A percentile compares a stretch with the other conserved stretches of the same genome.
Evolutionary conservation across 2,329 filamentous ascomycete genomes (phyloP).

Genomic region (Exophiala sp.): DNA sequence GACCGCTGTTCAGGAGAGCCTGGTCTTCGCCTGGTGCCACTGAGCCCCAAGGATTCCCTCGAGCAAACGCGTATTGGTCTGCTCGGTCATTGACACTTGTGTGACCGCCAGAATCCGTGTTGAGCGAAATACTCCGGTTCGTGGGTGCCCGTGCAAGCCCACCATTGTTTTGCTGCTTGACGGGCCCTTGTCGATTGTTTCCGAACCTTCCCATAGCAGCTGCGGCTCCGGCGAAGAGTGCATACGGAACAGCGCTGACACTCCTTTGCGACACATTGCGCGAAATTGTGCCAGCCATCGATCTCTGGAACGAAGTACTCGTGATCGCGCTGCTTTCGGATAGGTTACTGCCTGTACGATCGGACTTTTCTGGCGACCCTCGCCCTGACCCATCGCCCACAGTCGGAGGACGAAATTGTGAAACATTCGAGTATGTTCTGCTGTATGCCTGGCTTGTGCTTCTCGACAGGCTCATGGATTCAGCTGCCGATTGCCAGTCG

Average conservation of each 20-base stretch:
- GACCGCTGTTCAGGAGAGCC: conserved; percentile 18
- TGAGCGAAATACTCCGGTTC: conserved; percentile 27
- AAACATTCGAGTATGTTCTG: conserved; percentile 28
- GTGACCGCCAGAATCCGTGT: conserved; percentile 7
- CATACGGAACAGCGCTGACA: conserved; percentile 23
- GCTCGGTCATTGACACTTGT: conserved; percentile 5
- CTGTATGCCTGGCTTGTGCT: conserved; percentile 26
- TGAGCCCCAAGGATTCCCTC: conserved; percentile 10
- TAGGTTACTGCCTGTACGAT: conserved; percentile 55
- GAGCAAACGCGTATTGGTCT: conserved; percentile 20
- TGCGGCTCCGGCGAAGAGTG: conserved; percentile 28
- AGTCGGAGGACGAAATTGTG: conserved; percentile 26
- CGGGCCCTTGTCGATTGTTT: conserved; percentile 4
- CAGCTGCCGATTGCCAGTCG: conserved; percentile 29
- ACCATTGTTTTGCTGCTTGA: background rate
- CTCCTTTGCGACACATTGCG: conserved; percentile 26
- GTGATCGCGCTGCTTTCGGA: conserved; percentile 48
- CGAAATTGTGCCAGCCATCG: conserved; percentile 38
- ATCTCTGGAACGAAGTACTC: conserved; percentile 16
- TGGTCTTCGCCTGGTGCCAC: conserved; percentile 18
- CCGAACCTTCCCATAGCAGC: conserved; percentile 25
- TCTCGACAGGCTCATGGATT: conserved; percentile 27
- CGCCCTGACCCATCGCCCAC: conserved; percentile 15
- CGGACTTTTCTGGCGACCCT: conserved; percentile 43
- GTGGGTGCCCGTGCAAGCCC: conserved; percentile 20